Evolutionary conservation across 2,329 filamentous ascomycete genomes (phyloP).

Genomic region (Nemania bipapillata): DNA sequence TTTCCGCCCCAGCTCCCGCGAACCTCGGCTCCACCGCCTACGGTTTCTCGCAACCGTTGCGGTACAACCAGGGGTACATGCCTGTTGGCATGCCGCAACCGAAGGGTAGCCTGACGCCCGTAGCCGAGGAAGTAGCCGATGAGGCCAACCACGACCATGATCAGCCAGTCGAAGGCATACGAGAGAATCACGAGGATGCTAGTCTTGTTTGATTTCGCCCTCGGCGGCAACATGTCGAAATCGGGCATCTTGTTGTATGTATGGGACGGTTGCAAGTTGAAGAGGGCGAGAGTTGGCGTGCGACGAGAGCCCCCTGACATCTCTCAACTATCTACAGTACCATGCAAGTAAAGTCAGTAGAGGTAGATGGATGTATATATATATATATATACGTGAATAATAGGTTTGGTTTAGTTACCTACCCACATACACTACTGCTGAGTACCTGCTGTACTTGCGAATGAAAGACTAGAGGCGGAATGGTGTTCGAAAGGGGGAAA

Average conservation of each 20-base stretch:
- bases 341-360: too few species aligned
- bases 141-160: conserved; percentile 69
- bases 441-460: too few species aligned
- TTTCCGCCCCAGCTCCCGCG: conserved; percentile 21
- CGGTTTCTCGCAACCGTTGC: conserved; percentile 42
- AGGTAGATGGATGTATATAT: too few species aligned
- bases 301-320: conserved; percentile 46
- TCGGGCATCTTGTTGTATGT: conserved; percentile 51
- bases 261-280: conserved; percentile 41
- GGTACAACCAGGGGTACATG: conserved; percentile 43
- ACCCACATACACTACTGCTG: background rate
- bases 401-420: too few species aligned
- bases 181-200: conserved; percentile 64
- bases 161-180: conserved; percentile 79
- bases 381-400: too few species aligned
- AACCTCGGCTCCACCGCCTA: conserved; percentile 18
- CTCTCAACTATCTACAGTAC: conserved; percentile 35
- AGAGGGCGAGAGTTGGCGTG: conserved; percentile 40
- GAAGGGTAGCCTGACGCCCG: conserved; percentile 45
- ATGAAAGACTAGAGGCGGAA: background rate
- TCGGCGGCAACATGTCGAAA: conserved; percentile 38
- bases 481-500: background rate
- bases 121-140: conserved; percentile 61
- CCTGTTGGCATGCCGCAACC: conserved; percentile 39
- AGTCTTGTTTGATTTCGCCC: conserved; percentile 41